Percentiles rank a stretch among this genome's conserved stretches.
phyloP scores from a whole-genome alignment of 225 moss, liverwort and hornwort genomes.

The Pleurozium schreberi region DNA sequence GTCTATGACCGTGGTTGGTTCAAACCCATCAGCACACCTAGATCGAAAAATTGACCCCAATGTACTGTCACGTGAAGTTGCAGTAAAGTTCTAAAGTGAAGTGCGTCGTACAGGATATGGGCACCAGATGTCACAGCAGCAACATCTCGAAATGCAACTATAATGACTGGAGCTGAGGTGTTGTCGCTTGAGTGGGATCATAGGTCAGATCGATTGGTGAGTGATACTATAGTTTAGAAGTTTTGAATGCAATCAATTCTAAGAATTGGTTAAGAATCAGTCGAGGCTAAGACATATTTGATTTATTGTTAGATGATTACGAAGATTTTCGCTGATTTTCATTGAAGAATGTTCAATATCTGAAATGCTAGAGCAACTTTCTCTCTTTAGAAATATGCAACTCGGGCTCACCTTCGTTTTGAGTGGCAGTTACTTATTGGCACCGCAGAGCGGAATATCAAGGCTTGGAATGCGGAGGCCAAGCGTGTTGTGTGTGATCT shows the following conservation, averaged over 20 bases:
- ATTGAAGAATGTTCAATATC: not conserved
- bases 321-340: not conserved
- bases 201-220: slow-evolving; percentile 79
- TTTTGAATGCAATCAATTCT: not conserved
- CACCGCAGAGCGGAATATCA: slow-evolving; percentile 71
- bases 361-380: not conserved
- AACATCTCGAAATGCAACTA: slow-evolving; percentile 81
- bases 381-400: not conserved
- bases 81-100: not conserved
- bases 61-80: not conserved
- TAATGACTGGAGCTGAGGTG: slow-evolving; percentile 73
- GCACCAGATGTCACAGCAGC: slow-evolving; percentile 62
- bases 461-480: slow-evolving; percentile 88
- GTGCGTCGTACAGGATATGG: slow-evolving; percentile 62
- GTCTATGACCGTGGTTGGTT: not conserved
- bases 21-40: not conserved
- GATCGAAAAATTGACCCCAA: not conserved
- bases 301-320: not conserved
- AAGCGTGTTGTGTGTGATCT: slow-evolving; percentile 96
- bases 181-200: slow-evolving; percentile 88
- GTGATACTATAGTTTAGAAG: not conserved
- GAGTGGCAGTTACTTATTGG: slow-evolving; percentile 68
- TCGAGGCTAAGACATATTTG: not conserved
- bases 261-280: not conserved
- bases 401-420: not conserved